A percentile compares a stretch with the other conserved stretches of the same genome.
Conservation (phyloP, 148 eudicot species). For the Camellia lanceoleosa region DNA sequence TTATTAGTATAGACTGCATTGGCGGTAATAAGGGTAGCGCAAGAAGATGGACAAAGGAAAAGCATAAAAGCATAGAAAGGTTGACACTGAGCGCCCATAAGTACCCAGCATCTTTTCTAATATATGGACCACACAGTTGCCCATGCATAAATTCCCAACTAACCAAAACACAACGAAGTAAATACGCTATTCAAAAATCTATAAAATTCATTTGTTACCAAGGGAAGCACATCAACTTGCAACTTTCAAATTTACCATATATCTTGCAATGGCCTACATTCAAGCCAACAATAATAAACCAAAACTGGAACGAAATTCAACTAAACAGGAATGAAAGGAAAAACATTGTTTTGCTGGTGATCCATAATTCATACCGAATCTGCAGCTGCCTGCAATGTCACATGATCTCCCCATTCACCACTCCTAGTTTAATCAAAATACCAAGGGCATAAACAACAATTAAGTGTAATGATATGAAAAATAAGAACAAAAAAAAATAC, state of each 20-base stretch:
- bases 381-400: conserved; percentile 71
- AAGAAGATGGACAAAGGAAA: too few species aligned
- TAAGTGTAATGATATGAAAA: neutral
- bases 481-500: neutral
- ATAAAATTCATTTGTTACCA: too few species aligned
- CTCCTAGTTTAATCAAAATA: conserved; percentile 41
- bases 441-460: neutral
- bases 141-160: too few species aligned
- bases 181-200: too few species aligned
- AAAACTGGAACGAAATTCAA: neutral
- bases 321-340: neutral
- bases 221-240: too few species aligned
- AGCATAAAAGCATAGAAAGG: too few species aligned
- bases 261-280: neutral
- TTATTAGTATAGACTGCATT: neutral
- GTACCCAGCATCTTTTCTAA: too few species aligned
- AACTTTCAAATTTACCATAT: too few species aligned
- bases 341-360: conserved; percentile 1
- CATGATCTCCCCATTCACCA: conserved; percentile 85
- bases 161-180: too few species aligned
- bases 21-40: too few species aligned
- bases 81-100: neutral
- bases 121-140: too few species aligned
- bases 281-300: neutral
- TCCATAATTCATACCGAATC: conserved; percentile 46